Percentiles rank a stretch among this genome's conserved stretches.
These are phyloP conservation scores for Phytophthora sansomeana DNA, from an alignment of 352 stramenopile species.

Conservation along the genomic window DNA sequence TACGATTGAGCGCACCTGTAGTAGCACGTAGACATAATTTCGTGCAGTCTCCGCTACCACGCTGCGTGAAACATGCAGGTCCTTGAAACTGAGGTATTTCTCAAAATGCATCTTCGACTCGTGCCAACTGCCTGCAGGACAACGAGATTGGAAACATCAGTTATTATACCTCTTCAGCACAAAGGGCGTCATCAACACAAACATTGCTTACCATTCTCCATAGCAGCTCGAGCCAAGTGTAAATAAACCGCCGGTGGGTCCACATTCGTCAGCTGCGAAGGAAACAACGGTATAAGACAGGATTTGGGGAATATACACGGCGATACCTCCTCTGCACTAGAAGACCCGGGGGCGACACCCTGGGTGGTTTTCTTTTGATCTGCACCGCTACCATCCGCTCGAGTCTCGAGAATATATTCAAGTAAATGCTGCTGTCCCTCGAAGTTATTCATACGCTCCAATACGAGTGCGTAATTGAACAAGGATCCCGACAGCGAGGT, in stretches of 20 bases:
- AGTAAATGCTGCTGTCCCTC: constrained; percentile 72
- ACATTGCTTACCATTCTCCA: constrained; percentile 52
- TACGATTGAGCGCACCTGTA: constrained; percentile 44
- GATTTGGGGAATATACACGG: constrained; percentile 31
- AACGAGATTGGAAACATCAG: constrained; percentile 6
- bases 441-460: constrained; percentile 55
- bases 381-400: neutral
- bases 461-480: constrained; percentile 77
- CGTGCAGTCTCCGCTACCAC: constrained; percentile 17
- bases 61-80: neutral
- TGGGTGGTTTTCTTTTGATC: constrained; percentile 16
- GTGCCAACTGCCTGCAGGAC: constrained; percentile 41
- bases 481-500: constrained; percentile 52
- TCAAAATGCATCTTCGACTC: constrained; percentile 56
- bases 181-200: neutral
- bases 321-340: neutral
- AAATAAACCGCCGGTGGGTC: constrained; percentile 30
- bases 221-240: constrained; percentile 45
- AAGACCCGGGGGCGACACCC: neutral
- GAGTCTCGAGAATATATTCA: constrained; percentile 43
- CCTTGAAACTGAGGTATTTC: constrained; percentile 16
- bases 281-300: constrained; percentile 29
- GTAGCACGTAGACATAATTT: constrained; percentile 71
- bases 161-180: neutral
- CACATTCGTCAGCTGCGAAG: constrained; percentile 20